Evolutionary conservation across 1,284 basidiomycete species (phyloP).

Genomic region (Sanghuangporus weigelae): DNA sequence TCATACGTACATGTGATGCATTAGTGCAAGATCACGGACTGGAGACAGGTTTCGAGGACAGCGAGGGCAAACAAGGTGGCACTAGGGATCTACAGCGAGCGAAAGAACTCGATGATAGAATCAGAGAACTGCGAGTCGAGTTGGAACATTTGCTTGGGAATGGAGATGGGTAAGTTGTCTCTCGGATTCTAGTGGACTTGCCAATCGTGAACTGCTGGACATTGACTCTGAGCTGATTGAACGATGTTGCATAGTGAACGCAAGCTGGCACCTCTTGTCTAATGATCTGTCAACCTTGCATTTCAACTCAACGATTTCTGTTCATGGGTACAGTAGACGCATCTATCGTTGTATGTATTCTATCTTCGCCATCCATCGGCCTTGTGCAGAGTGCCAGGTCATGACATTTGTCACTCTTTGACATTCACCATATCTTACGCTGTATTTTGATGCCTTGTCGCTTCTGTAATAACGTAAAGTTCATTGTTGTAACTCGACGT

Average conservation of each 20-base stretch:
- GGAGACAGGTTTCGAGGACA: conserved; percentile 11
- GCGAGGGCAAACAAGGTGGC: background rate
- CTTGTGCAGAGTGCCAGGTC: no score
- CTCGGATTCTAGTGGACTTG: background rate
- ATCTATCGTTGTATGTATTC: no score
- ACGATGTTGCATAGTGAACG: background rate
- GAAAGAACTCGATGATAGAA: background rate
- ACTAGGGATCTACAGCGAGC: background rate
- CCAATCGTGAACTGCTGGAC: background rate
- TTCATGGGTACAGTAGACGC: no score
- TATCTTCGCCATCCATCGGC: no score
- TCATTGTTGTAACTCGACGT: no score
- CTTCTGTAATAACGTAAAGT: no score
- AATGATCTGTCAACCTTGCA: background rate
- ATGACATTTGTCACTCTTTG: no score
- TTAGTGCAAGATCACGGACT: conserved; percentile 55
- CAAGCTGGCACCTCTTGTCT: background rate
- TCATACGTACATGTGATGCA: conserved; percentile 51
- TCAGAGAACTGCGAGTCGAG: conserved; percentile 4
- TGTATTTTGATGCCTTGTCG: no score
- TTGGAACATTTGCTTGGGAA: conserved; percentile 16
- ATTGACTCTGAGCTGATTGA: background rate
- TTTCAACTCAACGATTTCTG: background rate
- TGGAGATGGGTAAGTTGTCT: conserved; percentile 12
- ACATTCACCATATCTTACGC: no score